Evolutionary conservation across 495 filamentous ascomycete genomes (phyloP).

Genomic region (Tuber melanosporum): DNA sequence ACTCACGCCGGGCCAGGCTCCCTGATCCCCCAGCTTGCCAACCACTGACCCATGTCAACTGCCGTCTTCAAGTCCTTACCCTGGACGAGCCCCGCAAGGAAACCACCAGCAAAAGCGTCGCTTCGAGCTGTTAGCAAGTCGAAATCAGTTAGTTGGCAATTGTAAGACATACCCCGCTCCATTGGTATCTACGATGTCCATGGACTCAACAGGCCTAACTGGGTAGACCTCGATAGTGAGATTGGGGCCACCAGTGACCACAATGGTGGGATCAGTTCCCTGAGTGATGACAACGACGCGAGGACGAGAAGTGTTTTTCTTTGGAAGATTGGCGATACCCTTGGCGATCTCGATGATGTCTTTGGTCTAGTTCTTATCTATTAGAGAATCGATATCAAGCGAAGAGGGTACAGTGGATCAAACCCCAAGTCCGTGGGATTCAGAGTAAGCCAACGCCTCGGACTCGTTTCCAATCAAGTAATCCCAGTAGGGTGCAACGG

Average conservation of each 20-base stretch:
- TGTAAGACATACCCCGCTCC: slow-evolving; percentile 65
- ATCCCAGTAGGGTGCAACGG: slow-evolving; percentile 82
- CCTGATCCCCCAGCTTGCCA: slow-evolving; percentile 83
- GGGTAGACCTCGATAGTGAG: slow-evolving; percentile 65
- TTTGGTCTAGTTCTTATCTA: slow-evolving; percentile 47
- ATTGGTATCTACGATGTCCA: slow-evolving; percentile 86
- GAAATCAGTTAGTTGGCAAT: background rate
- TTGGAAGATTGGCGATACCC: slow-evolving; percentile 76
- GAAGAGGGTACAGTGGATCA: slow-evolving; percentile 13
- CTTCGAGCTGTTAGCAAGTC: slow-evolving; percentile 44
- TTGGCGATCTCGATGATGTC: slow-evolving; percentile 84
- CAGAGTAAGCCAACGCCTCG: slow-evolving; percentile 78
- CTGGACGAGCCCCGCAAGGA: slow-evolving; percentile 78
- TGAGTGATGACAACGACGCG: slow-evolving; percentile 88
- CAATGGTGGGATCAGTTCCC: slow-evolving; percentile 79
- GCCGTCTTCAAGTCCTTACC: slow-evolving; percentile 67
- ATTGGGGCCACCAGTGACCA: slow-evolving; percentile 60
- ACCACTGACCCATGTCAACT: slow-evolving; percentile 90
- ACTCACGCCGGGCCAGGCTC: slow-evolving; percentile 93
- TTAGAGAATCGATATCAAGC: slow-evolving; percentile 27
- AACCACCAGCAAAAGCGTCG: slow-evolving; percentile 94
- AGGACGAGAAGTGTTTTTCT: slow-evolving; percentile 74
- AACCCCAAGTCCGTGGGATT: slow-evolving; percentile 59
- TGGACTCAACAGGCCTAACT: slow-evolving; percentile 67
- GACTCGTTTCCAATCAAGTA: slow-evolving; percentile 96